Evolutionary conservation across 345 rosid genomes (phyloP), one percentile per base, ranked within the genome.

Genomic region (Dipteronia sinensis): DNA sequence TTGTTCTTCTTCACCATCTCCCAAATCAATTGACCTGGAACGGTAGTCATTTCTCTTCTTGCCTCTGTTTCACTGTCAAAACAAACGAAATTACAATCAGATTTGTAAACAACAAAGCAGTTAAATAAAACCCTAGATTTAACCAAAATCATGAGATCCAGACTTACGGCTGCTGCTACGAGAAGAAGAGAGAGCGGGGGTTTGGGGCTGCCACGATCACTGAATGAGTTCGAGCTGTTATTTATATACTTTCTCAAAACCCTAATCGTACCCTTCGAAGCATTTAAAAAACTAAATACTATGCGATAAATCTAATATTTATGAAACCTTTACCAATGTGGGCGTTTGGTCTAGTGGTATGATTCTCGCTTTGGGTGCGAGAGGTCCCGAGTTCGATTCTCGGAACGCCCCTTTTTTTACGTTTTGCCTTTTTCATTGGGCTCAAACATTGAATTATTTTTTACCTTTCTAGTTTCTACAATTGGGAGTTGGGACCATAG

Each of bases 361-460:
- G 93, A 89, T 90, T 91, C 91, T 93, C 83, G 89, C 91, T 91
- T 91, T 85, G 92, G 95, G 93, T 87, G 93, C 87, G 87, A 93
- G 90, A 89, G 90, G 89, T 91, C 92, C 88, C 81, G 85, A 91
- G 91, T 89, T 86, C 78, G 79, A 84, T 89, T 91, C 92, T 88
- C 90, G 83, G 90, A 90, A 90, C 83, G 89, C 88, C 95, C 38
- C 38, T 0, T 4, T 34, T 34, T 34, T 34, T 34, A 0, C 27
- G 27, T 27, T 27, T 27, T 27, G 27, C 27, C 27, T 27, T 27
- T 34, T 34, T 4, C 6, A 4, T 34, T 34, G 38, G 38, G 38
- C 6, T 0, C 6, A 34, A 34, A 34, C 38, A 34, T 34, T 34
- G 38, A 34, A 34, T 34, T 34, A 34, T 0, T 34, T 34, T 34